Evolutionary conservation across 1,284 basidiomycete species (phyloP).

Genomic region (Rhodotorula sp.): DNA sequence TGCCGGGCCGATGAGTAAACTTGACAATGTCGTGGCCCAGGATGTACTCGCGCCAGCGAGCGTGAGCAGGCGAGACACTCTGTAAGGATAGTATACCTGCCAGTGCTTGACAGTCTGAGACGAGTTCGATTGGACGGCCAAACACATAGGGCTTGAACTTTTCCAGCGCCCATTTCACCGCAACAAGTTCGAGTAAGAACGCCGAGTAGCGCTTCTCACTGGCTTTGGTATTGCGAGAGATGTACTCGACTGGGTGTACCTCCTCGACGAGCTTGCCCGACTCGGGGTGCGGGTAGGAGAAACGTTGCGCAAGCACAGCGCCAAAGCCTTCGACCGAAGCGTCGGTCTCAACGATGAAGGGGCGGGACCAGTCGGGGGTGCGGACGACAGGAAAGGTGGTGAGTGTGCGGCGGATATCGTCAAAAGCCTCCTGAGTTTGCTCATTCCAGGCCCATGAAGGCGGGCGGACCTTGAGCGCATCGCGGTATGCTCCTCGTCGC

Average conservation of each 20-base stretch:
- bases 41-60: slow-evolving; percentile 2
- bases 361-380: neutral
- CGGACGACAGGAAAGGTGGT: slow-evolving; percentile 3
- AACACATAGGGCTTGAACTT: slow-evolving; percentile 6
- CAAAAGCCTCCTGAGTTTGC: neutral
- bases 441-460: neutral
- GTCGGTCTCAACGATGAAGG: slow-evolving; percentile 7
- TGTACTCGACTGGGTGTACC: slow-evolving; percentile 1
- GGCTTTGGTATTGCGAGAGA: neutral
- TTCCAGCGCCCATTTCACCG: slow-evolving; percentile 6
- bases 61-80: slow-evolving; percentile 1
- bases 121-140: neutral
- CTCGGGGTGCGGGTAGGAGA: slow-evolving; percentile 9
- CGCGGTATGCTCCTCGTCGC: neutral
- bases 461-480: neutral
- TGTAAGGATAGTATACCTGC: slow-evolving; percentile 4
- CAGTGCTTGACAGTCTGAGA: slow-evolving; percentile 4
- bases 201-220: slow-evolving; percentile 4
- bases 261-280: neutral
- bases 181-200: slow-evolving; percentile 9
- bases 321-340: neutral
- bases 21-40: slow-evolving; percentile 7
- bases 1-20: neutral
- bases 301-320: neutral
- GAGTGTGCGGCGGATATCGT: neutral